Conservation (phyloP, 1,139 yeast species). For the Blastobotrys persicus region DNA sequence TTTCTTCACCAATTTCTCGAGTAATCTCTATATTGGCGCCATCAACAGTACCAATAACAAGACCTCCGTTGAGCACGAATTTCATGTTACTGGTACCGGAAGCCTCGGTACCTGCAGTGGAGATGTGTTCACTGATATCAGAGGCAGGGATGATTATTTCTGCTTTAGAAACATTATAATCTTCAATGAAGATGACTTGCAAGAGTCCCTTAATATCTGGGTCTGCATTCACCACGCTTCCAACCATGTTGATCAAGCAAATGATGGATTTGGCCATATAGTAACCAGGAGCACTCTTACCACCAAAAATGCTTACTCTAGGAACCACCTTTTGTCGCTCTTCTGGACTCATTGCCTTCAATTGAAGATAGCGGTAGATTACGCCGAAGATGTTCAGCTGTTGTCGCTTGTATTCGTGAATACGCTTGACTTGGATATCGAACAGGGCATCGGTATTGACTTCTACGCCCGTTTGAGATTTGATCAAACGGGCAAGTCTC, state of each 20-base stretch:
- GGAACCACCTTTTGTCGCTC: conserved; percentile 70
- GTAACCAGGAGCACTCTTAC: conserved; percentile 96
- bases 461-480: conserved; percentile 60
- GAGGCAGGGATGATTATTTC: conserved; percentile 89
- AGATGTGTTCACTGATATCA: conserved; percentile 88
- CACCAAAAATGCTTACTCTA: conserved; percentile 82
- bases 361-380: conserved; percentile 73
- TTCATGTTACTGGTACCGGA: conserved; percentile 97
- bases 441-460: conserved; percentile 69
- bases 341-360: conserved; percentile 64
- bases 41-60: conserved; percentile 92
- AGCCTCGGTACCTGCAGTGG: conserved; percentile 98
- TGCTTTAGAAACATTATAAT: conserved; percentile 91
- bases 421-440: conserved; percentile 91
- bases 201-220: conserved; percentile 68
- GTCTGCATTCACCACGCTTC: conserved; percentile 77
- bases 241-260: conserved; percentile 78
- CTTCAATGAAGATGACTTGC: conserved; percentile 86
- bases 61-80: conserved; percentile 90
- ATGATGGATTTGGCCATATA: conserved; percentile 91
- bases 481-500: conserved; percentile 66
- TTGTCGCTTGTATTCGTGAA: conserved; percentile 94
- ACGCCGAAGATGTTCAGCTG: conserved; percentile 90
- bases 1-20: conserved; percentile 89
- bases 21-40: conserved; percentile 97